These are phyloP conservation scores for Phytophthora megakarya DNA, from an alignment of 352 stramenopile genomes.

Conservation along the genomic window DNA sequence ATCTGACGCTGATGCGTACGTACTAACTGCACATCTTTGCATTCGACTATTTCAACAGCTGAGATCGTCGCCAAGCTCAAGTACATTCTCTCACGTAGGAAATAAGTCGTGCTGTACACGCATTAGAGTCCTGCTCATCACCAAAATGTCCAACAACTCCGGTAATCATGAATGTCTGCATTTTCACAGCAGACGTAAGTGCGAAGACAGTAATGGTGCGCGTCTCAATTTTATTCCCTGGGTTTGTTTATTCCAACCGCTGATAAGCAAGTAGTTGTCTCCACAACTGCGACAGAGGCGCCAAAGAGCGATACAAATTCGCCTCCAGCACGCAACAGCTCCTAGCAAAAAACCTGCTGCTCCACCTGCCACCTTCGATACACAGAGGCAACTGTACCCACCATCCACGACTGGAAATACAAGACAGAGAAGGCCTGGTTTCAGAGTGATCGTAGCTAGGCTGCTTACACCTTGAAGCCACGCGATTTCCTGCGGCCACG, in stretches of 20 bases:
- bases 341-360: constrained; percentile 33
- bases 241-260: constrained; percentile 50
- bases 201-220: constrained; percentile 59
- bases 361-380: constrained; percentile 13
- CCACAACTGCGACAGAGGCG: constrained; percentile 26
- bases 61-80: constrained; percentile 91
- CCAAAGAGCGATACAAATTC: constrained; percentile 21
- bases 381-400: constrained; percentile 5
- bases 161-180: background rate
- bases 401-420: constrained; percentile 28
- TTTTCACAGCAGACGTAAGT: background rate
- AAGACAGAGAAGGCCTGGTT: constrained; percentile 45
- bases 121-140: background rate
- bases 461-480: constrained; percentile 99
- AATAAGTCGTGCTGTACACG: constrained; percentile 37
- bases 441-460: constrained; percentile 35
- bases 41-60: constrained; percentile 42
- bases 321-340: constrained; percentile 25
- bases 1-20: background rate
- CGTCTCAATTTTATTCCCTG: constrained; percentile 87
- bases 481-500: constrained; percentile 98
- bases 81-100: constrained; percentile 88
- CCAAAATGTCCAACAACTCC: background rate
- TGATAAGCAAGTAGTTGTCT: constrained; percentile 30
- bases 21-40: constrained; percentile 19